Conservation (phyloP, 2,329 filamentous ascomycete species). For the Trichocomaceae sp. region DNA sequence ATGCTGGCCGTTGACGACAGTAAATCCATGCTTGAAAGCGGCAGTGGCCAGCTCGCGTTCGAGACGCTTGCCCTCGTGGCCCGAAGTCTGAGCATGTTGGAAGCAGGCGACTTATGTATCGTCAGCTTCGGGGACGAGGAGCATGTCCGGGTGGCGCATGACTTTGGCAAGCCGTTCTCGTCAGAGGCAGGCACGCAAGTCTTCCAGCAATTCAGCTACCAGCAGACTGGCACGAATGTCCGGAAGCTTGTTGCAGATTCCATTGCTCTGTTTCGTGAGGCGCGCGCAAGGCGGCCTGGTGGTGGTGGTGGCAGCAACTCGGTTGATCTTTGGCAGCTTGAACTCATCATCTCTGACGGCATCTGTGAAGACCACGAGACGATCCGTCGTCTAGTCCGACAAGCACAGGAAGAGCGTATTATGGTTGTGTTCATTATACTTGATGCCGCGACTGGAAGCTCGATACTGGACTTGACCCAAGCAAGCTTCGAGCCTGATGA, state of each 20-base stretch:
- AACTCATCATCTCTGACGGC: slow-evolving; percentile 88
- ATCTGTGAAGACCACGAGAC: slow-evolving; percentile 83
- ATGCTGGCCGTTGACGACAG: slow-evolving; percentile 96
- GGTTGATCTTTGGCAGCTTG: slow-evolving; percentile 83
- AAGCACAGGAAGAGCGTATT: slow-evolving; percentile 86
- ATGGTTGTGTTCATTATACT: slow-evolving; percentile 99
- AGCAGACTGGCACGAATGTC: slow-evolving; percentile 81
- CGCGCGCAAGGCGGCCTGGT: slow-evolving; percentile 55
- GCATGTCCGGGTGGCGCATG: slow-evolving; percentile 74
- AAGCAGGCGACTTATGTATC: slow-evolving; percentile 88
- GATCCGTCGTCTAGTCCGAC: slow-evolving; percentile 73
- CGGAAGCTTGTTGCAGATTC: slow-evolving; percentile 67
- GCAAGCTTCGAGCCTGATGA: slow-evolving; percentile 70
- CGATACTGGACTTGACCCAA: slow-evolving; percentile 79
- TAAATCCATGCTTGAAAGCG: slow-evolving; percentile 81
- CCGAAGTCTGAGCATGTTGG: slow-evolving; percentile 80
- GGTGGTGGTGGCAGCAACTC: slow-evolving; percentile 33
- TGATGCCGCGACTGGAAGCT: slow-evolving; percentile 54
- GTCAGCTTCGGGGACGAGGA: slow-evolving; percentile 73
- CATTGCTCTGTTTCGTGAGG: slow-evolving; percentile 73
- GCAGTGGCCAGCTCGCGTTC: slow-evolving; percentile 73
- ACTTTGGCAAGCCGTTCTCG: slow-evolving; percentile 74
- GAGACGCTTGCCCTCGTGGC: slow-evolving; percentile 91
- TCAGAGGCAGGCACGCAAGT: slow-evolving; percentile 75
- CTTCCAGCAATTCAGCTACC: slow-evolving; percentile 77